Conservation (phyloP, 2,329 filamentous ascomycete genomes). For the Botryosphaeria dothidea region DNA sequence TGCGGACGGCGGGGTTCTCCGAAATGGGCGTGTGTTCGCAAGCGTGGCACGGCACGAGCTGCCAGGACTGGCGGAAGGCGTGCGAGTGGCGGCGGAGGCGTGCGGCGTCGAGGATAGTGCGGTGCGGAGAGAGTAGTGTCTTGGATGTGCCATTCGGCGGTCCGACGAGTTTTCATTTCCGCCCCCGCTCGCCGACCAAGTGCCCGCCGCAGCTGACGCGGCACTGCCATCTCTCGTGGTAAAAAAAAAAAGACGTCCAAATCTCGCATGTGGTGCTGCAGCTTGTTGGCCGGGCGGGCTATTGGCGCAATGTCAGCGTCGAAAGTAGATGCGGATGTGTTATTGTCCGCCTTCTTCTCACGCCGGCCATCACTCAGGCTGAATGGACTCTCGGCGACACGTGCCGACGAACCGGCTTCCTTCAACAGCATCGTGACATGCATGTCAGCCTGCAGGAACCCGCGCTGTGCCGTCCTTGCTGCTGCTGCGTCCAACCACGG, state of each 20-base stretch:
- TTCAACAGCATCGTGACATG: neutral
- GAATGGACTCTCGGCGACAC: neutral
- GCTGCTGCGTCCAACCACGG: too few relatives aligned
- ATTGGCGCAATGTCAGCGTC: too few relatives aligned
- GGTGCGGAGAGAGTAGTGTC: neutral
- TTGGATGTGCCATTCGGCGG: neutral
- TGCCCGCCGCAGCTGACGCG: too few relatives aligned
- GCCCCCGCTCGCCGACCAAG: neutral
- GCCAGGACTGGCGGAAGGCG: neutral
- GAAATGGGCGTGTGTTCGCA: neutral
- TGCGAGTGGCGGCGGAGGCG: neutral
- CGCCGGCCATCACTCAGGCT: too few relatives aligned
- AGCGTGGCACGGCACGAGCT: neutral
- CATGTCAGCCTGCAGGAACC: conserved; percentile 6
- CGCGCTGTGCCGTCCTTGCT: too few relatives aligned
- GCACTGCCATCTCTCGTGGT: too few relatives aligned
- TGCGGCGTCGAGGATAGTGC: neutral
- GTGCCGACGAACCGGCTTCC: neutral
- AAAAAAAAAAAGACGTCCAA: too few relatives aligned
- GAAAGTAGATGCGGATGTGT: too few relatives aligned
- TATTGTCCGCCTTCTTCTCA: too few relatives aligned
- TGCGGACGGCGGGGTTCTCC: neutral
- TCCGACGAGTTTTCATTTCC: neutral
- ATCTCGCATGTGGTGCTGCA: neutral
- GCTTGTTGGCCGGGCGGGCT: neutral